Percentiles rank a stretch among this genome's conserved stretches.
These are phyloP conservation scores for Papiliotrema nemorosa DNA, from an alignment of 1,284 basidiomycete species.

Conservation along the genomic window DNA sequence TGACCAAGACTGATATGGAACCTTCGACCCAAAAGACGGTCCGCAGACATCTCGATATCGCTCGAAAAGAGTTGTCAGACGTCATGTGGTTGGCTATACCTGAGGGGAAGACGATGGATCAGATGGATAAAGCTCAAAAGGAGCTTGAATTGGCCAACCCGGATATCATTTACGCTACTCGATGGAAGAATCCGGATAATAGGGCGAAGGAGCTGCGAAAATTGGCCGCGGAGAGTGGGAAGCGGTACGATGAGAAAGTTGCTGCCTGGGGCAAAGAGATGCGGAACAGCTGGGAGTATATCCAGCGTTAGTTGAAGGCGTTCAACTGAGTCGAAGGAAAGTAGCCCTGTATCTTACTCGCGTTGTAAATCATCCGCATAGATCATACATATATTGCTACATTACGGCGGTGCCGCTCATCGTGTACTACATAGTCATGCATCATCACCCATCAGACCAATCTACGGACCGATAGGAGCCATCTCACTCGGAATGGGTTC, in stretches of 20 bases:
- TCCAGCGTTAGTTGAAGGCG: neutral
- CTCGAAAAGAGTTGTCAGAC: constrained; percentile 15
- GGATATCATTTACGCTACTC: neutral
- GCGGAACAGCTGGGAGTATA: constrained; percentile 1
- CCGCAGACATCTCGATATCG: constrained; percentile 8
- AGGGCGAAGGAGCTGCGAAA: constrained; percentile 23
- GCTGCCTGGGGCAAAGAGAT: constrained; percentile 15
- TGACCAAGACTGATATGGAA: constrained; percentile 19
- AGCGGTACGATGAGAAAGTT: constrained; percentile 27
- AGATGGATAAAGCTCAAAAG: constrained; percentile 22
- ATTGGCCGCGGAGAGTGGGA: constrained; percentile 30
- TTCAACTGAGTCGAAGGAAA: too few species aligned
- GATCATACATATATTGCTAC: too few species aligned
- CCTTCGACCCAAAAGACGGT: constrained; percentile 14
- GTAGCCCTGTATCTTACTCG: too few species aligned
- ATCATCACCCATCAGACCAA: too few species aligned
- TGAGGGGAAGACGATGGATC: constrained; percentile 35
- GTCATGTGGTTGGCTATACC: constrained; percentile 40
- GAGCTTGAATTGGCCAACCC: neutral
- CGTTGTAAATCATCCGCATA: too few species aligned
- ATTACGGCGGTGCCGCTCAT: too few species aligned
- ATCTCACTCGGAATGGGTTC: too few species aligned
- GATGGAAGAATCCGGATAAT: constrained; percentile 32
- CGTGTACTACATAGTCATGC: too few species aligned
- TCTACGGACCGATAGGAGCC: too few species aligned